Percentiles rank a stretch among this genome's conserved stretches.
phyloP scores from a whole-genome alignment of 495 filamentous ascomycete species.

The Aspergillus kassunensis region DNA sequence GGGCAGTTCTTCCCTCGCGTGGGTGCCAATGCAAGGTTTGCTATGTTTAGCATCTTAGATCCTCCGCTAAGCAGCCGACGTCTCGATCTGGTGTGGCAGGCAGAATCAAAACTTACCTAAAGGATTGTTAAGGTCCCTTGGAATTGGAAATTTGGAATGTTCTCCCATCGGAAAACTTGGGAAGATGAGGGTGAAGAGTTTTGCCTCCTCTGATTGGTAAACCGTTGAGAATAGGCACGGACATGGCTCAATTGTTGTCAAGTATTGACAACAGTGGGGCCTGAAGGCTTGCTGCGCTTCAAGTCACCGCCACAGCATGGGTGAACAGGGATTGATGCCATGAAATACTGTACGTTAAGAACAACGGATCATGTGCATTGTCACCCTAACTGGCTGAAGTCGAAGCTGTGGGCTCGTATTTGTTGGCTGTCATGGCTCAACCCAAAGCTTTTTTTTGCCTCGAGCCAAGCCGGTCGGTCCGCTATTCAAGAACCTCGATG shows the following conservation, averaged over 20 bases:
- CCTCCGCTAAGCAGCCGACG: constrained; percentile 15
- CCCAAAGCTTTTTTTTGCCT: neutral
- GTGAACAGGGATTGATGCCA: constrained; percentile 5
- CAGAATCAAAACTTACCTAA: neutral
- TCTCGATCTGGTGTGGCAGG: constrained; percentile 11
- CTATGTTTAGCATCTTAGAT: constrained; percentile 40
- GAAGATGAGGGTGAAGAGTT: neutral
- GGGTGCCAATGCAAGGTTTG: constrained; percentile 39
- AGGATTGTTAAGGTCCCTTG: neutral
- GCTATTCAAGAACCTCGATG: too few relatives aligned
- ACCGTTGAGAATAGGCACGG: neutral
- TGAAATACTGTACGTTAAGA: neutral
- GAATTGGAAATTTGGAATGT: too few relatives aligned
- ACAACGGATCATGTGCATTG: neutral
- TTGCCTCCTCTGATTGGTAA: neutral
- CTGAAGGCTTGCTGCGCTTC: neutral
- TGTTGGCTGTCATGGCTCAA: neutral
- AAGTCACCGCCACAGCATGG: constrained; percentile 13
- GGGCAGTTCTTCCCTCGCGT: constrained; percentile 28
- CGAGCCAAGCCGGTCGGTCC: neutral
- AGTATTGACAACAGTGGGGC: neutral
- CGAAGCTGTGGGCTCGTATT: neutral
- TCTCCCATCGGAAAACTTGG: neutral
- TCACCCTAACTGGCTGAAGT: constrained; percentile 4
- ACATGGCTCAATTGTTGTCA: neutral